Evolutionary conservation across 129 eudicot species (phyloP).

Genomic region (Escallonia herrerae): DNA sequence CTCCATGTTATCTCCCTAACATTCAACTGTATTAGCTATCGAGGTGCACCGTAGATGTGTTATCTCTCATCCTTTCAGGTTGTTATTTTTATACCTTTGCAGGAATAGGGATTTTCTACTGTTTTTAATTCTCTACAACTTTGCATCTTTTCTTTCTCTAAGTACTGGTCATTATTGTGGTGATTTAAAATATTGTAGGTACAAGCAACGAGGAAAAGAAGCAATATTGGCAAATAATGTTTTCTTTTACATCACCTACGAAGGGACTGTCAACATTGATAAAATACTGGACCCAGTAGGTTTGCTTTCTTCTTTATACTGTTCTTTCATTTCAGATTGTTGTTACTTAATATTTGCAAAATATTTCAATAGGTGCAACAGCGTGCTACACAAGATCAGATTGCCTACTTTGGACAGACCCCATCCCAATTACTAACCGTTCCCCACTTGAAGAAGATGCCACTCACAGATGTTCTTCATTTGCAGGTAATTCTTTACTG

Average conservation of each 20-base stretch:
- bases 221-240: conserved; percentile 88
- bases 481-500: conserved; percentile 60
- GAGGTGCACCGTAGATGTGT: no score
- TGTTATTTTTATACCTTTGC: not conserved
- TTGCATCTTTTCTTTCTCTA: not conserved
- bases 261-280: conserved; percentile 91
- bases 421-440: conserved; percentile 90
- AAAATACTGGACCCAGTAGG: conserved; percentile 88
- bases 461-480: conserved; percentile 87
- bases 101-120: not conserved
- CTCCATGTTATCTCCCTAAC: no score
- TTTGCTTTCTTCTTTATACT: conserved; percentile 6
- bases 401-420: conserved; percentile 97
- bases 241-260: conserved; percentile 89
- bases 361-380: conserved; percentile 64
- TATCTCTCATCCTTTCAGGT: no score
- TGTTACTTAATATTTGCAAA: conserved; percentile 5
- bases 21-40: no score
- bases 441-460: conserved; percentile 93
- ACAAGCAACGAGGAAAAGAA: conserved; percentile 96
- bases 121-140: not conserved
- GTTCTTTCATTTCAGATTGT: not conserved
- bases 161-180: not conserved
- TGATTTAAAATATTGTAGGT: conserved; percentile 36
- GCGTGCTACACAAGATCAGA: conserved; percentile 93